phyloP scores from a whole-genome alignment of 2,329 filamentous ascomycete species.

The Tolypocladium ophioglossoides region DNA sequence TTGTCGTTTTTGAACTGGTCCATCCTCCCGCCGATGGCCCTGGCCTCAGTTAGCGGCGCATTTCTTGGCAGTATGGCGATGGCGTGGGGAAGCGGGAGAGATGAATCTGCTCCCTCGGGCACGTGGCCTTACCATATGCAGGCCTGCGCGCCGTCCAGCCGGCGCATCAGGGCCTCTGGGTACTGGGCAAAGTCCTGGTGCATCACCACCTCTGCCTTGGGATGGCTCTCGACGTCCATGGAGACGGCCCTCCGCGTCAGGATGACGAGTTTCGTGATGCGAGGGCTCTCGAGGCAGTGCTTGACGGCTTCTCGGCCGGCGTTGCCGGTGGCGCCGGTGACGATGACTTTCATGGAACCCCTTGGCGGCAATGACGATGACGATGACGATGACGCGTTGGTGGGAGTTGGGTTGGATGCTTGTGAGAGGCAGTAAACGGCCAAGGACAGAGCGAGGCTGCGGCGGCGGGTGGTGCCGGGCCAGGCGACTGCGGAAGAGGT shows the following conservation, averaged over 20 bases:
- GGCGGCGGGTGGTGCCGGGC: neutral
- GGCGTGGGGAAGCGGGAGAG: no score
- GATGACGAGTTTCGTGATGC: constrained; percentile 40
- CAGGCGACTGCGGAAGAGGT: neutral
- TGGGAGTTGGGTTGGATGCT: neutral
- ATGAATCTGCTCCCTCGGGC: neutral
- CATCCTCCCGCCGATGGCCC: constrained; percentile 31
- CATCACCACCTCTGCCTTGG: constrained; percentile 39
- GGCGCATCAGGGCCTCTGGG: constrained; percentile 23
- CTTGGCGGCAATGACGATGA: neutral
- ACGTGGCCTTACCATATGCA: constrained; percentile 49
- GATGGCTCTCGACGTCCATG: constrained; percentile 27
- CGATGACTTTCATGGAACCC: constrained; percentile 44
- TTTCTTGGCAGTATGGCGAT: no score
- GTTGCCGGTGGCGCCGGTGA: constrained; percentile 48
- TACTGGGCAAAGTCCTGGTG: constrained; percentile 43
- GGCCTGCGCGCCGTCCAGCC: constrained; percentile 42
- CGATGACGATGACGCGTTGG: no score
- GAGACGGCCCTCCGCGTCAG: constrained; percentile 37
- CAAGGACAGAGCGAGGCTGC: neutral
- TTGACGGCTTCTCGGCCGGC: constrained; percentile 42
- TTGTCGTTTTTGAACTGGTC: constrained; percentile 38
- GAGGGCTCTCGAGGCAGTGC: constrained; percentile 36
- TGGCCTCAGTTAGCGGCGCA: constrained; percentile 6
- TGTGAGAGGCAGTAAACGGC: neutral